Percentiles rank a stretch among this genome's conserved stretches.
These are phyloP conservation scores for Lasiodiplodia sp. DNA, from an alignment of 2,329 filamentous ascomycete species.

Conservation along the genomic window DNA sequence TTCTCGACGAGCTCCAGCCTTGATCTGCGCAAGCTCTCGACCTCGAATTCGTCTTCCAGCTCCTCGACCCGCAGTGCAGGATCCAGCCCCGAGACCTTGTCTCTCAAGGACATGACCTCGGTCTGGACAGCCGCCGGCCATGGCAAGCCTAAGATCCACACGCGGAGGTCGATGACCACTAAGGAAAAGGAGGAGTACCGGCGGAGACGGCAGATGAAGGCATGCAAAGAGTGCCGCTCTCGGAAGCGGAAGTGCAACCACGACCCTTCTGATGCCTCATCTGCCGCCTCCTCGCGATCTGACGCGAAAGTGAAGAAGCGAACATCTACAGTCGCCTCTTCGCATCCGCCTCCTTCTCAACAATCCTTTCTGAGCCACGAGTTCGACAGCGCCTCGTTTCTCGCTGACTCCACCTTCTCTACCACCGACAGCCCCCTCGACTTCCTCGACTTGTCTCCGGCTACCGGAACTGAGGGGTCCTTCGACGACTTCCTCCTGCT, in stretches of 20 bases:
- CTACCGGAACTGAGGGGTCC: constrained; percentile 4
- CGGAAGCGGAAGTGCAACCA: constrained; percentile 30
- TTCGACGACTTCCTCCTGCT: constrained; percentile 28
- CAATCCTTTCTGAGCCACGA: constrained; percentile 25
- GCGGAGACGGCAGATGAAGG: constrained; percentile 29
- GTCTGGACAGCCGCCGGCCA: constrained; percentile 25
- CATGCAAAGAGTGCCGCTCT: constrained; percentile 29
- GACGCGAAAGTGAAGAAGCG: constrained; percentile 29
- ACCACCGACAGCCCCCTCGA: constrained; percentile 23
- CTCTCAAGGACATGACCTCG: constrained; percentile 32
- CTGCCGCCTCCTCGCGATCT: constrained; percentile 21
- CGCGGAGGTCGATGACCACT: constrained; percentile 30
- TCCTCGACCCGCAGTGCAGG: constrained; percentile 17
- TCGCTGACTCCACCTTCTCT: constrained; percentile 17
- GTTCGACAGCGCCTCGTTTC: constrained; percentile 12
- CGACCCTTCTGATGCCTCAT: constrained; percentile 21
- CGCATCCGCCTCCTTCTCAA: constrained; percentile 24
- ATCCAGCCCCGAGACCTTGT: constrained; percentile 27
- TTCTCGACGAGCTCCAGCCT: constrained; percentile 13
- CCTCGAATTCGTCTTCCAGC: constrained; percentile 24
- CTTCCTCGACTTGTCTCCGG: constrained; percentile 25
- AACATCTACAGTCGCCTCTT: background rate
- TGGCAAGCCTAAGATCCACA: constrained; percentile 30
- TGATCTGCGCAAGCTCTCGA: constrained; percentile 18
- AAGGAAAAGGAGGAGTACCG: constrained; percentile 32